phyloP scores from a whole-genome alignment of 78 protist species.

The Bodo saltans region DNA sequence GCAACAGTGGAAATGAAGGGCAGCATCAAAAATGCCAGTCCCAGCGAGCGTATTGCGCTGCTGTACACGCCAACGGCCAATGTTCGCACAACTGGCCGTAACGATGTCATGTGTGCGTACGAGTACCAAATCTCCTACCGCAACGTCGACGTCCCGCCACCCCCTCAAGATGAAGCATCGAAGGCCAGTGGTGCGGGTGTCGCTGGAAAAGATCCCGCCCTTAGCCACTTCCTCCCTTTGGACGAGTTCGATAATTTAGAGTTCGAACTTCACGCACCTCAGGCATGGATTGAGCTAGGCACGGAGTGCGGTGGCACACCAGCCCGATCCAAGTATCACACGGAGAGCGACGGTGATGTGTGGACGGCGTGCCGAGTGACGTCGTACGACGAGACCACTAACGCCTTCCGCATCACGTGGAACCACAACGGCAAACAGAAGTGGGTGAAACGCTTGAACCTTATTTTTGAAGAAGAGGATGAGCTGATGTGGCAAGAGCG shows the following conservation, averaged over 20 bases:
- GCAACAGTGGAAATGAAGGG: neutral
- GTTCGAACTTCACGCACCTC: conserved; percentile 45
- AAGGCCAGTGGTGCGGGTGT: neutral
- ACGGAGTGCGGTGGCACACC: conserved; percentile 1
- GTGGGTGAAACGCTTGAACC: conserved; percentile 27
- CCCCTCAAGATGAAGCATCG: conserved; percentile 6
- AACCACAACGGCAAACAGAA: neutral
- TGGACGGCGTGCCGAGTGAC: conserved; percentile 12
- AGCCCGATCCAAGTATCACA: conserved; percentile 5
- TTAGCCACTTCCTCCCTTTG: conserved; percentile 43
- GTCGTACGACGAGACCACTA: neutral
- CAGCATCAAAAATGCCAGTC: neutral
- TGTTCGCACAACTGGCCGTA: neutral
- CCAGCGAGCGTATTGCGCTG: conserved; percentile 21
- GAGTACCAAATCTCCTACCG: neutral
- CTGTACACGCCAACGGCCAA: conserved; percentile 42
- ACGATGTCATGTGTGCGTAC: neutral
- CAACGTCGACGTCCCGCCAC: neutral
- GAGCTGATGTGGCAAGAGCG: neutral
- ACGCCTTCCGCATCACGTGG: neutral
- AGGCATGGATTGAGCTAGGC: conserved; percentile 55
- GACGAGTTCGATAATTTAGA: conserved; percentile 64
- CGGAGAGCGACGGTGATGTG: neutral
- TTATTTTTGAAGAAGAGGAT: conserved; percentile 31
- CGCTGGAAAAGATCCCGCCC: conserved; percentile 10